Conservation (phyloP, 179 eudicot species). For the Monotropa hypopitys region DNA sequence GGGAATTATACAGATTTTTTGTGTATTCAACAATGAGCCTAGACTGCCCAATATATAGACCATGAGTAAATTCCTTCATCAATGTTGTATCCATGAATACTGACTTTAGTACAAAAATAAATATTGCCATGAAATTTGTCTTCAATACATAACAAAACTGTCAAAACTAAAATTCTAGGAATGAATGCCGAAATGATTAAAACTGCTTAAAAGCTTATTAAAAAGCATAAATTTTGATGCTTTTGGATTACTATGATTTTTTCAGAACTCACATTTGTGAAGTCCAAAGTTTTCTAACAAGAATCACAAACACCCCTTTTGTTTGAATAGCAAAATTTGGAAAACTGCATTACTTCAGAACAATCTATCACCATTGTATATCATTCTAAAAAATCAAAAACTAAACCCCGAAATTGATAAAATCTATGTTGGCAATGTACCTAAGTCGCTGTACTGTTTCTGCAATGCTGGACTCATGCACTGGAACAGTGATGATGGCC, state of each 20-base stretch:
- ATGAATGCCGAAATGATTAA: not conserved
- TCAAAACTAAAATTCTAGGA: no score
- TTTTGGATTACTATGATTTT: not conserved
- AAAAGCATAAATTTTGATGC: not conserved
- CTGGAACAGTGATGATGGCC: slow-evolving; percentile 31
- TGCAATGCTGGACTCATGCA: slow-evolving; percentile 42
- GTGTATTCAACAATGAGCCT: no score
- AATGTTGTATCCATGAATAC: no score
- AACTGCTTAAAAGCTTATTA: not conserved
- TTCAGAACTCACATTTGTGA: not conserved
- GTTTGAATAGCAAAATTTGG: not conserved
- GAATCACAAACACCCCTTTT: not conserved
- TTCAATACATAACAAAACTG: no score
- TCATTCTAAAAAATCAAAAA: not conserved
- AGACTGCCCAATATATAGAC: no score
- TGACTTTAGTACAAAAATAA: no score
- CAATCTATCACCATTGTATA: not conserved
- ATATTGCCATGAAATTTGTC: no score
- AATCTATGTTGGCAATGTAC: slow-evolving; percentile 10
- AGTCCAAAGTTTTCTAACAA: not conserved
- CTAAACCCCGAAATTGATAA: not conserved
- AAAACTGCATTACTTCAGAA: not conserved
- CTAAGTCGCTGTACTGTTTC: slow-evolving; percentile 28
- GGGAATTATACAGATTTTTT: no score
- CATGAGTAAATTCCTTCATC: no score